These are phyloP conservation scores for Lizonia empirigonia DNA, from an alignment of 2,329 filamentous ascomycete species.

Conservation along the genomic window DNA sequence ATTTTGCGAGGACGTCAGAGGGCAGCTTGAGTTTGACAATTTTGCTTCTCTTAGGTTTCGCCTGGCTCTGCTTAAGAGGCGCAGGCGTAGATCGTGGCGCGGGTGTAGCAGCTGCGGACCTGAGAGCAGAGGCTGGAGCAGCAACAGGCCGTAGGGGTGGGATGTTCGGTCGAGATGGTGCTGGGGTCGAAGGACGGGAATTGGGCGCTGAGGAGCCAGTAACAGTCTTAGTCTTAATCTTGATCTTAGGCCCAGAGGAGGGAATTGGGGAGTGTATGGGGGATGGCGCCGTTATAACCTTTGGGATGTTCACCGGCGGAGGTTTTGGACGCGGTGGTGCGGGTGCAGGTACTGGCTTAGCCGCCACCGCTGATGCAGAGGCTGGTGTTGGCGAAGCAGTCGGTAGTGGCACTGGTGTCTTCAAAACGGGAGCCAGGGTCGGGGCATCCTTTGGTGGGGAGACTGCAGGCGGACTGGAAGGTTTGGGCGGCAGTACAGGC, in stretches of 20 bases:
- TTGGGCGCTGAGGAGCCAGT: conserved; percentile 26
- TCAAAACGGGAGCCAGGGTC: conserved; percentile 23
- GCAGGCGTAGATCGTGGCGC: conserved; percentile 17
- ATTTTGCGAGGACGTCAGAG: conserved; percentile 20
- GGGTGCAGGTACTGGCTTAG: conserved; percentile 15
- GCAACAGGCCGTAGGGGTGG: conserved; percentile 23
- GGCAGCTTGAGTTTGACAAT: conserved; percentile 34
- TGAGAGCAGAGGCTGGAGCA: conserved; percentile 13
- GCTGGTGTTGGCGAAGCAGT: conserved; percentile 4
- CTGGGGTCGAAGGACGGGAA: conserved; percentile 25
- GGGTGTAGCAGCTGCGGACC: conserved; percentile 8
- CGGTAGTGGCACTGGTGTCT: conserved; percentile 16
- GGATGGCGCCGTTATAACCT: conserved; percentile 25
- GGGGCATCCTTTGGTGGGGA: conserved; percentile 24
- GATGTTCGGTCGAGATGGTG: conserved; percentile 18
- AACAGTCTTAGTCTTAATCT: conserved; percentile 35
- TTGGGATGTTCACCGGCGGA: conserved; percentile 24
- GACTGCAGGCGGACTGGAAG: conserved; percentile 15
- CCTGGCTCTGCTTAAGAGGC: conserved; percentile 4
- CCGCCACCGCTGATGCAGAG: conserved; percentile 10
- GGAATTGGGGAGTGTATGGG: conserved; percentile 35
- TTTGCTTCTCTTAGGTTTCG: conserved; percentile 33
- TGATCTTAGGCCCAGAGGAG: conserved; percentile 33
- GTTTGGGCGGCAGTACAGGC: conserved; percentile 24
- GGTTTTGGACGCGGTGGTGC: conserved; percentile 16